Percentiles rank a stretch among this genome's conserved stretches.
These are phyloP conservation scores for Euphorbia celastroides DNA, from an alignment of 441 rosid species.

Conservation along the genomic window DNA sequence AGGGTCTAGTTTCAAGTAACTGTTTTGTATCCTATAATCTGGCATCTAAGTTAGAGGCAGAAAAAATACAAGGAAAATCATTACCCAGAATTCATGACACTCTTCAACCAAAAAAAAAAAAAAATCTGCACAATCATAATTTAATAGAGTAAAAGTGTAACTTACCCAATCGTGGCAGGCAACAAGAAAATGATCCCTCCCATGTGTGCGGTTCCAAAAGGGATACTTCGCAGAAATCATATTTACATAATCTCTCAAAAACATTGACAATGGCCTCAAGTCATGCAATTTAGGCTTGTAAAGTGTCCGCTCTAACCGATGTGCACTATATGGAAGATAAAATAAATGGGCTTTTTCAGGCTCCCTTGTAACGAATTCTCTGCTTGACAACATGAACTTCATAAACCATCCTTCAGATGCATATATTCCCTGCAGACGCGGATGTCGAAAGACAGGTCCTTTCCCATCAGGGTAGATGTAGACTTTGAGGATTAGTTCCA, in stretches of 20 bases:
- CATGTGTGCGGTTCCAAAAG: slow-evolving; percentile 82
- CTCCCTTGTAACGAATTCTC: slow-evolving; percentile 61
- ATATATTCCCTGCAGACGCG: slow-evolving; percentile 69
- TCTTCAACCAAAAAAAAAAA: not conserved
- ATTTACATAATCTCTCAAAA: slow-evolving; percentile 55
- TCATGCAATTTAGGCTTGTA: slow-evolving; percentile 60
- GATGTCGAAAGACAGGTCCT: slow-evolving; percentile 67
- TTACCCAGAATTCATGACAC: not conserved
- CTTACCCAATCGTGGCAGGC: slow-evolving; percentile 96
- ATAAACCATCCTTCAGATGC: slow-evolving; percentile 98
- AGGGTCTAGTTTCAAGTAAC: not conserved
- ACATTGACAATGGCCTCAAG: slow-evolving; percentile 49
- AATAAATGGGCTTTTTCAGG: slow-evolving; percentile 83
- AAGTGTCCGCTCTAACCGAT: slow-evolving; percentile 48
- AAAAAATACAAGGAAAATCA: not conserved
- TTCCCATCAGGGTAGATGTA: slow-evolving; percentile 70
- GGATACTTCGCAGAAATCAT: slow-evolving; percentile 68
- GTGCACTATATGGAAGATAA: slow-evolving; percentile 80
- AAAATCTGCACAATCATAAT: not conserved
- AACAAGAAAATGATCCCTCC: slow-evolving; percentile 81
- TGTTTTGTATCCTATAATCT: not conserved
- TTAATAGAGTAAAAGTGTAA: slow-evolving; percentile 2
- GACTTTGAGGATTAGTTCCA: slow-evolving; percentile 75
- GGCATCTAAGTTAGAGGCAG: not conserved
- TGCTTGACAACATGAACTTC: slow-evolving; percentile 65